These are phyloP conservation scores for Beta vulgaris DNA, from an alignment of 148 eudicot genomes.

Conservation along the genomic window DNA sequence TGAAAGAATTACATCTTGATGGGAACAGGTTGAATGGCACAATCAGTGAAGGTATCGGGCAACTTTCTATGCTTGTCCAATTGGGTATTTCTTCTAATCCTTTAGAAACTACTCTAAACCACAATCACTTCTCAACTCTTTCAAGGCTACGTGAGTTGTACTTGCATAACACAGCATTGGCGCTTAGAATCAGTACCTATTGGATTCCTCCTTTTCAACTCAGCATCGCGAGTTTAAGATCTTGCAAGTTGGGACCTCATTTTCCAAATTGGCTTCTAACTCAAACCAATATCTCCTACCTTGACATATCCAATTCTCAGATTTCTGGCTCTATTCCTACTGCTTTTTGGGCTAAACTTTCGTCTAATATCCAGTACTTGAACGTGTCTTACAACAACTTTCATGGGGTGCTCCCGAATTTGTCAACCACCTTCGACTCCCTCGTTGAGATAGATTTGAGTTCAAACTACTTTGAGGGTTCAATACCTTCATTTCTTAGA, in stretches of 20 bases:
- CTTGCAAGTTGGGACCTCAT: constrained; percentile 12
- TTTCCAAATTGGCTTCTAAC: constrained; percentile 20
- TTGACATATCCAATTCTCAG: constrained; percentile 11
- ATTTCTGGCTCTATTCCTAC: constrained; percentile 14
- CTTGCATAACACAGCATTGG: constrained; percentile 26
- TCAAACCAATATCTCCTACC: background rate
- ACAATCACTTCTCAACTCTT: constrained; percentile 29
- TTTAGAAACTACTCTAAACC: constrained; percentile 23
- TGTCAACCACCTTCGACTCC: background rate
- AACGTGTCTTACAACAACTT: constrained; percentile 12
- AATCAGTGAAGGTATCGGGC: constrained; percentile 7
- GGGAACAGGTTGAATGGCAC: constrained; percentile 23
- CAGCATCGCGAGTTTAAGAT: background rate
- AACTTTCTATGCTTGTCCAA: constrained; percentile 24
- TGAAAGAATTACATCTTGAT: constrained; percentile 7
- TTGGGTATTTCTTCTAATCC: constrained; percentile 24
- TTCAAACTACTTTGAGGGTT: constrained; percentile 16
- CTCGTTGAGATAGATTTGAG: constrained; percentile 4
- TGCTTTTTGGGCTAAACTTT: constrained; percentile 6
- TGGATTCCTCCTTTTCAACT: constrained; percentile 27
- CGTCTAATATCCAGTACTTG: background rate
- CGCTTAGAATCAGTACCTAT: background rate
- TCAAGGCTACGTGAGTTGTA: constrained; percentile 13
- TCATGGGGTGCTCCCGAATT: constrained; percentile 6
- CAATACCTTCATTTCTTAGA: background rate